These are phyloP conservation scores for Colletotrichum sp. DNA, from an alignment of 2,329 filamentous ascomycete species.

Conservation along the genomic window DNA sequence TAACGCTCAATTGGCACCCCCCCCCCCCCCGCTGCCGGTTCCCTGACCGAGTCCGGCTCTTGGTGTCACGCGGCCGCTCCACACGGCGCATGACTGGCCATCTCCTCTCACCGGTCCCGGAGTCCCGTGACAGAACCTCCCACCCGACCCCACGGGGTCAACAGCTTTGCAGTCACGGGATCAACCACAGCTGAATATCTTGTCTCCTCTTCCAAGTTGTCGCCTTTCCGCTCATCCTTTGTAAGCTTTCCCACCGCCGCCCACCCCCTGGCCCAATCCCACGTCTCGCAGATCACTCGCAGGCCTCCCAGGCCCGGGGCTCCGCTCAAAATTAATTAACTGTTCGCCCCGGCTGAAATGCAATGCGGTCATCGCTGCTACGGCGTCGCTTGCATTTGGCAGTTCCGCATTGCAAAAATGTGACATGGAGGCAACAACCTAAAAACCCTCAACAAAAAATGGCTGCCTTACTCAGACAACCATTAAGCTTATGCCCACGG, in stretches of 20 bases:
- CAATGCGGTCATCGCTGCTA: not conserved
- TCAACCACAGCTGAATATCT: not conserved
- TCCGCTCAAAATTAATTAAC: not conserved
- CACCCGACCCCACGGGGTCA: conserved; percentile 2
- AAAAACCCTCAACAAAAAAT: not conserved
- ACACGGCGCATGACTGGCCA: conserved; percentile 19
- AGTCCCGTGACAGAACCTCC: conserved; percentile 1
- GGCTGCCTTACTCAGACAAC: not conserved
- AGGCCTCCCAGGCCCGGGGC: not conserved
- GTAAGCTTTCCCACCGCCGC: not conserved
- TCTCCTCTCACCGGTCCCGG: conserved; percentile 17
- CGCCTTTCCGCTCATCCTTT: not conserved
- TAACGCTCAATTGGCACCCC: too few relatives aligned
- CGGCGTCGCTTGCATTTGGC: not conserved
- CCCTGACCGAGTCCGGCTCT: conserved; percentile 17
- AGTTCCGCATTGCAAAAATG: not conserved
- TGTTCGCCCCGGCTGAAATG: not conserved
- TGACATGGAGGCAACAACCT: not conserved
- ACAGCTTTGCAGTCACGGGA: conserved; percentile 5
- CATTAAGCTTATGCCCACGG: not conserved
- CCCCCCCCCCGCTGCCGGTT: not conserved
- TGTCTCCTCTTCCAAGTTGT: not conserved
- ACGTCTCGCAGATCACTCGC: not conserved
- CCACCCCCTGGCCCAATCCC: not conserved
- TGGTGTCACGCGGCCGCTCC: conserved; percentile 16